Base-by-base conservation (phyloP, 306 rosid species). In the Fragaria iinumae region DNA sequence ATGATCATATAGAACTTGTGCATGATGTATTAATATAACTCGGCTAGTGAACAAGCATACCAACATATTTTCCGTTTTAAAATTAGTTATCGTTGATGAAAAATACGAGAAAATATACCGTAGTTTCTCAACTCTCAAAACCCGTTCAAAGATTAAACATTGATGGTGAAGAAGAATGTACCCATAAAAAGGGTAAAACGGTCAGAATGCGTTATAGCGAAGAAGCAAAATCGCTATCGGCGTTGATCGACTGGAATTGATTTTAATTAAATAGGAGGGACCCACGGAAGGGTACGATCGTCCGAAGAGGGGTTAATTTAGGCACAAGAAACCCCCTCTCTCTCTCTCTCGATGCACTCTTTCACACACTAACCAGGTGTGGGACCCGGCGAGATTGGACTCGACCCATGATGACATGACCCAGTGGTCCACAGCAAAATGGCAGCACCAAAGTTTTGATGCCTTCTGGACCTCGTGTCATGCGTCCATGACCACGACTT, bases 271-370 rank as follows among this genome's bases (percentile, higher is more conserved):
- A 41, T 11, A 17, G 2, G 8, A 11, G 14, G 25, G 47, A 12
- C 68, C 4, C 14, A 11, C 1, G 0, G 0, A 69, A 32, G 84
- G 84, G 69, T 53, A 43, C 43, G 43, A 20, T 71, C 23, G 84
- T 81, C 84, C 75, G 23, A 76, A 4, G 34, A 4, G 63, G 74
- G 63, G 66, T 76, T 63, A 81, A 81, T 81, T 81, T 71, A 11
- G 74, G 45, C 77, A 7, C 73, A 76, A 81, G 80, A 81, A 81
- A 81, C 36, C n/a, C 5, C 14, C 62, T 38, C 6, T 5, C 2
- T 38, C 43, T 53, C 23, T 18, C 59, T 50, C n/a, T 52, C 68
- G 41, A 8, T 69, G 48, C 73, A 48, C 43, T n/a, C 20, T 63
- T 55, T 29, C 68, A 14, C 76, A 73, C 69, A 57, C 77, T 23